Evolutionary conservation across 371 early-diverging fungal genomes (phyloP), one percentile per base, ranked within the genome.

Genomic region (Saksenaea vasiformis): DNA sequence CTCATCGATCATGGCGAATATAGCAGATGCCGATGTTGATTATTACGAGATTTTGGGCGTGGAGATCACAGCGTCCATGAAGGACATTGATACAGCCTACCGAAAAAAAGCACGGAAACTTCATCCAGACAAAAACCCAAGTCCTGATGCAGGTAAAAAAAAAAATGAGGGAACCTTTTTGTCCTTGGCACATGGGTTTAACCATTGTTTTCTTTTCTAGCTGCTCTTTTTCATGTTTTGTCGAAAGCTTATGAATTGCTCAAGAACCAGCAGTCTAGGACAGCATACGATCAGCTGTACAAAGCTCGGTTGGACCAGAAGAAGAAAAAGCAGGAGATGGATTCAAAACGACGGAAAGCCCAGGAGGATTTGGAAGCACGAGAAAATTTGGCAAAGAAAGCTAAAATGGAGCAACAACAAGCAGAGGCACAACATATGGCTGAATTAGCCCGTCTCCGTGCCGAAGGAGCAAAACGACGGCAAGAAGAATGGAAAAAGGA

Each of bases 11-110:
- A 73, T 71, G 67, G 66, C 70, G 8, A 64, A 61, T 13, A 59
- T 27, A 61, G 34, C 60, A 22, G 66, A 63, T 31, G 58, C 63
- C 13, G 78, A 92, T 76, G 69, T 66, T 4, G 88, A 93, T 70
- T 90, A 90, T 61, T 94, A 94, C 74, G 87, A 90, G 66, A 77
- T 93, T 26, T 69, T 95, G 10, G 93, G 88, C 9, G 61, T 92
- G 14, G 72, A 77, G 17, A 77, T 87, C 41, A 72, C 81, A 34
- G 77, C 87, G 3, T 67, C 71, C 19, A 68, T 79, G 24, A 71
- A 78, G 57, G 91, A 91, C 13, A 89, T 94, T 57, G 88, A 85
- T 66, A 89, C 86, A 64, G 90, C 91, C 3, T 95, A 91, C 68
- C 86, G 90, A n/a, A 82, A 80, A 58, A 82, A 73, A 41, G 76